These are phyloP conservation scores for Tetrahymena borealis DNA, from an alignment of 73 alveolate species.

Conservation along the genomic window DNA sequence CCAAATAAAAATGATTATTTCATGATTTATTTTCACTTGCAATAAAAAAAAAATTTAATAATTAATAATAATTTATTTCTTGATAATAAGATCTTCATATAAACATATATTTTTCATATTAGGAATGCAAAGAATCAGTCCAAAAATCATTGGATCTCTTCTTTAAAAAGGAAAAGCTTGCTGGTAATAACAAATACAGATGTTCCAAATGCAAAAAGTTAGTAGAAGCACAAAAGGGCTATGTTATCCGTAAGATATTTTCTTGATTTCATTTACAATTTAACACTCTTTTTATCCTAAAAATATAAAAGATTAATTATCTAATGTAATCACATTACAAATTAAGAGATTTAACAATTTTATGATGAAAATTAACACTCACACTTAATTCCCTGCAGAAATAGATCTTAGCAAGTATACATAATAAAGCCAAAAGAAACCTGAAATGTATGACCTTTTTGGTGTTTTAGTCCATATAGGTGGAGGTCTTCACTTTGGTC, in stretches of 20 bases:
- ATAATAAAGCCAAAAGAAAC: neutral
- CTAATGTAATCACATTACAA: neutral
- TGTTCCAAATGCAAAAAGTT: neutral
- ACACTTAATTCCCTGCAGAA: neutral
- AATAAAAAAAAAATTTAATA: neutral
- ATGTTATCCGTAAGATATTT: neutral
- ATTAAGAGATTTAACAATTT: neutral
- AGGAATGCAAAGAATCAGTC: neutral
- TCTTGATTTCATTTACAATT: neutral
- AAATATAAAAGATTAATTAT: neutral
- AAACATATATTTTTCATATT: neutral
- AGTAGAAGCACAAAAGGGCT: neutral
- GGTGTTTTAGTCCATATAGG: constrained; percentile 69
- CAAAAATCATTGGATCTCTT: neutral
- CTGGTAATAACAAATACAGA: neutral
- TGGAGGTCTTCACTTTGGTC: constrained; percentile 51
- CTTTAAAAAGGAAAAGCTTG: neutral
- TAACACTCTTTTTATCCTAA: neutral
- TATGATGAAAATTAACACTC: neutral
- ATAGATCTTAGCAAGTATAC: neutral
- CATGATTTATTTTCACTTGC: too few species aligned
- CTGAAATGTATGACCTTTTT: constrained; percentile 26
- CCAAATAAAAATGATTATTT: neutral
- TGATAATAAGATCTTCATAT: neutral
- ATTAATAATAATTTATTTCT: neutral